Evolutionary conservation across 768 basidiomycete genomes (phyloP), one percentile per base, ranked within the genome.

Genomic region (Austroboletus eburneus): DNA sequence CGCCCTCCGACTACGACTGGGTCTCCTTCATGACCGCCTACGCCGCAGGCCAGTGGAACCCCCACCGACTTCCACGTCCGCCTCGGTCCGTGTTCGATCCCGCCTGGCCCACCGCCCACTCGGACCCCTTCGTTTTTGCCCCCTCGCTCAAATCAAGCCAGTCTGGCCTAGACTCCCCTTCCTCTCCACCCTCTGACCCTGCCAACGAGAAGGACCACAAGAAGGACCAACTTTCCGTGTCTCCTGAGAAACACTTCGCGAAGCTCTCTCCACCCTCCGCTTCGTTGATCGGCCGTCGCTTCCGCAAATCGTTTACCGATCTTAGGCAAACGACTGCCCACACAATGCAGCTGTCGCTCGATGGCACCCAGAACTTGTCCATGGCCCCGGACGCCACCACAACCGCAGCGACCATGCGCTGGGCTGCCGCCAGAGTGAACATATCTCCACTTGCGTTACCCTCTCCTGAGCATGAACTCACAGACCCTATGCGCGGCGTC

Each of bases 381-480:
- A 55, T 67, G 46, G 75, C 73, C 43, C 59, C 77, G 4, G 82
- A 87, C 29, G 70, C 78, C 2, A 78, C 80, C 18, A 78, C 85
- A 0, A 72, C 83, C 3, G 89, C 87, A 1, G 90, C 91, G 0
- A 83, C 90, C 1, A 81, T 93, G 69, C 85, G 90, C 30, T 83
- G 82, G 77, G 91, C 91, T n/a, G 89, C 83, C 3, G 79, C 86
- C 9, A 75, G 85, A 20, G 82, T 91, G 9, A 81, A 89, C 55
- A 81, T 97, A 45, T 84, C 90, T 0, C 93, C 93, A 0, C 74
- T 97, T 21, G 83, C 89, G 0, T 74, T 94, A 1, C 92, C 93
- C 2, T 90, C 86, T 10, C 93, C 93, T 0, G 93, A 97, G 60
- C 83, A 87, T 55, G 93, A 96, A 60, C 77, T 95, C 21, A 85